Conservation (phyloP, 2,329 filamentous ascomycete species). For the Trichoderma citrinoviride region DNA sequence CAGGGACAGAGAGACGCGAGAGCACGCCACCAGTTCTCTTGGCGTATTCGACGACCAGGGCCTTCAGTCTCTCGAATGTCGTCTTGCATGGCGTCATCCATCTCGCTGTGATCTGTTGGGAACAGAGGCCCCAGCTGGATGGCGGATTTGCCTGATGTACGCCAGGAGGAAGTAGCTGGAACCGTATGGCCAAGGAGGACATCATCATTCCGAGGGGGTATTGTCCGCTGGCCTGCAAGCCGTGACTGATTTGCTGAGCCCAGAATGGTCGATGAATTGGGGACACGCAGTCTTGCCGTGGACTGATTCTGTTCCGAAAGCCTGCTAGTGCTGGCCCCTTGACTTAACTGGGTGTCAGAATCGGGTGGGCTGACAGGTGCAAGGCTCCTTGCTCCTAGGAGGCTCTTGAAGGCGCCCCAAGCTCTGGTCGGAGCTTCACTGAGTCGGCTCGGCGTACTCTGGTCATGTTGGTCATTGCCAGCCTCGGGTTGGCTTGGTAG, state of each 20-base stretch:
- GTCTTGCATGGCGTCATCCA: slow-evolving; percentile 28
- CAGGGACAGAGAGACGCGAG: slow-evolving; percentile 24
- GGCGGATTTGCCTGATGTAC: not conserved
- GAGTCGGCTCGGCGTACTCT: not conserved
- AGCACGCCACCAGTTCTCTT: slow-evolving; percentile 24
- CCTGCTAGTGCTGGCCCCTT: not conserved
- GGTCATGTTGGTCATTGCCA: not conserved
- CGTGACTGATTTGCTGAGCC: not conserved
- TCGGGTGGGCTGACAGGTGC: slow-evolving; percentile 17
- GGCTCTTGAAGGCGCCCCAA: slow-evolving; percentile 10
- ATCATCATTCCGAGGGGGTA: not conserved
- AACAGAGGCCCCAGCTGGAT: not conserved
- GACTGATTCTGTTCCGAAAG: not conserved
- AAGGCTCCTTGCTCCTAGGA: not conserved
- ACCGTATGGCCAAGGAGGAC: not conserved
- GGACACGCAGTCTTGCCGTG: not conserved
- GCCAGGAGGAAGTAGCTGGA: not conserved
- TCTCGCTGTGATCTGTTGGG: slow-evolving; percentile 26
- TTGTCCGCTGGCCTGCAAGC: not conserved
- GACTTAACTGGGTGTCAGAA: slow-evolving; percentile 15
- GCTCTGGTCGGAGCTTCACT: not conserved
- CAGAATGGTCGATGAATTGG: not conserved
- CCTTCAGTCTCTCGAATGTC: slow-evolving; percentile 25
- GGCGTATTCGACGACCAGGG: slow-evolving; percentile 14
- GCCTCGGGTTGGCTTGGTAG: not conserved